Percentiles rank a stretch among this genome's conserved stretches.
Evolutionary conservation across 139 green algal species (phyloP).

Genomic region (Chlorella sp.): DNA sequence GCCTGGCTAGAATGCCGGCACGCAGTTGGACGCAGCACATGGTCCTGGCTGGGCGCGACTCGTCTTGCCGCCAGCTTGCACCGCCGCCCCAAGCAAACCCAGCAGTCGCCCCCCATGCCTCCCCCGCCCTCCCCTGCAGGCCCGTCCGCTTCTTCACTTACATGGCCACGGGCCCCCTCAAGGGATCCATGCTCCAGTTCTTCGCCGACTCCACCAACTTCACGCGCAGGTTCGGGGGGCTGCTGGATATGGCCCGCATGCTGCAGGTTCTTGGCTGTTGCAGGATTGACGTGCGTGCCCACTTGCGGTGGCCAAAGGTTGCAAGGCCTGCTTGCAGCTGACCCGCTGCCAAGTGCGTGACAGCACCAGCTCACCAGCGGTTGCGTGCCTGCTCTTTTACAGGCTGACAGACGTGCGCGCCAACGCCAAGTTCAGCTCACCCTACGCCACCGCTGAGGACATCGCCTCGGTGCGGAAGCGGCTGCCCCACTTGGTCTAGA

Average conservation of each 20-base stretch:
- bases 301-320: no score
- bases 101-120: neutral
- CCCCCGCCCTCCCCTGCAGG: neutral
- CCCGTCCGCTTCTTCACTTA: conserved; percentile 64
- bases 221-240: conserved; percentile 59
- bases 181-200: conserved; percentile 78
- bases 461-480: conserved; percentile 36
- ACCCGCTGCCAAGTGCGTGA: no score
- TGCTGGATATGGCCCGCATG: no score
- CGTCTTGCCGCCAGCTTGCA: no score
- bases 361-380: no score
- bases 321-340: no score
- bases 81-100: no score
- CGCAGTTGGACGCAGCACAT: no score
- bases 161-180: conserved; percentile 61
- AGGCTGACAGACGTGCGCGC: conserved; percentile 77
- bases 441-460: conserved; percentile 53
- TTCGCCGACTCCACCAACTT: conserved; percentile 86
- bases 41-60: no score
- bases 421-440: conserved; percentile 87
- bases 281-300: no score
- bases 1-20: no score
- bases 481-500: neutral
- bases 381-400: neutral
- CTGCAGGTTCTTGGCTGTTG: no score